Evolutionary conservation across 2,329 filamentous ascomycete species (phyloP), one percentile per base, ranked within the genome.

Genomic region (Pyrenophora graminea): DNA sequence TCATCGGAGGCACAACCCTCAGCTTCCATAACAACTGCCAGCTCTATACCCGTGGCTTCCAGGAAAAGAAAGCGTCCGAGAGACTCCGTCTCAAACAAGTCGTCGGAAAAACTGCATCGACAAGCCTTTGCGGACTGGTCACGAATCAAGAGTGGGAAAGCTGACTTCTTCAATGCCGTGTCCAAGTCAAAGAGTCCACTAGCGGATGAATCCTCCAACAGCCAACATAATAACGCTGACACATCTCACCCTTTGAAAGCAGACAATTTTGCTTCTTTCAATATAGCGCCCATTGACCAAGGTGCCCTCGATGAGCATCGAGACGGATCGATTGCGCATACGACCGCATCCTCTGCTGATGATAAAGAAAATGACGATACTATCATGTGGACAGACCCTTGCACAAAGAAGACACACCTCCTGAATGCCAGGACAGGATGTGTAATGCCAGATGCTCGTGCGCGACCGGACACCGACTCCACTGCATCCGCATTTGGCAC

Each of bases 331-430:
- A 2, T 15, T 7, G 4, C 8, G 7, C 9, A 32, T 27, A 18
- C 13, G 13, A 7, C 30, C 15, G 36, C 33, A 1, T 10, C 15
- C 2, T n/a, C 7, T n/a, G n/a, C 41, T 10, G 45, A 38, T 8
- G 8, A 48, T 3, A 48, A 48, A 18, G 39, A 62, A 17, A 19
- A 45, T 32, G 76, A 76, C 41, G 65, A 66, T n/a, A 68, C 73
- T 0, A 66, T 84, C 0, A 52, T 72, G 13, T 91, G 88, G 88
- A 77, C 75, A 1, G 83, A 91, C 59, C 85, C 86, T 0, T 62
- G 72, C 7, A 88, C 83, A 1, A 81, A 79, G 56, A 72, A 80
- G 51, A 74, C 59, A 1, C 78, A 77, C 39, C 48, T 75, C 2
- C 68, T 88, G n/a, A 82, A 86, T 56, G 63, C 76, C 5, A 77